Base-by-base conservation (phyloP, 352 stramenopile species). In the Halophytophthora polymorphica region DNA sequence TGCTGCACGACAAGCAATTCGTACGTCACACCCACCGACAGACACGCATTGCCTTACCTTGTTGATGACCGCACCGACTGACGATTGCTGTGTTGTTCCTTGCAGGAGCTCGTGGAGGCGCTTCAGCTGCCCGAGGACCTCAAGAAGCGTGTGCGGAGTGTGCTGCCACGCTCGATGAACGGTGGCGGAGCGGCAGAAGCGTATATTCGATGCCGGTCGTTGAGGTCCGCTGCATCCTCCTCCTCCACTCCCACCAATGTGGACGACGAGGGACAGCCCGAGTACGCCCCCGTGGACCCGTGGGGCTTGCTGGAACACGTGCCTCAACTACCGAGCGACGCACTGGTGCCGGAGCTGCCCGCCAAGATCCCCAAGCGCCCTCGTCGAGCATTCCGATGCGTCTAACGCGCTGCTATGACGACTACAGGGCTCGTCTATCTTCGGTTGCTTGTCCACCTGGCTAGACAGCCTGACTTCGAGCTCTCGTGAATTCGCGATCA, bases 231-330 rank as follows among this genome's bases (percentile, higher is more conserved):
- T 31, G 25, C 25, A 10, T 31, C 25, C 25, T 31, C 25, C 25
- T 58, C 23, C 61, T 71, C 36, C 60, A 66, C 4, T 52, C 70
- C 15, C 53, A 61, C 44, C 47, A 66, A 34, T 56, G 66, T 39
- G 64, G 56, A 22, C 38, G 69, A 15, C 37, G 58, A 28, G n/a
- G 25, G 44, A 1, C 50, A 67, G 53, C 38, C 29, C 34, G 54
- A 71, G 35, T 56, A 73, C n/a, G 62, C 61, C 10, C 59, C 73
- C 13, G 62, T 91, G 23, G 84, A 94, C 42, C 79, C 84, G 18
- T 94, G 84, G 84, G 82, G 73, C 2, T 51, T 91, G 34, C 50
- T 94, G 6, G 82, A 91, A 55, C 72, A 87, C 46, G 65, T 89
- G 3, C 67, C 80, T 2, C 61, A 88, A 36, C 62, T 92, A 3